These are phyloP conservation scores for Arabidopsis arenosa DNA, from an alignment of 345 rosid species.

Conservation along the genomic window DNA sequence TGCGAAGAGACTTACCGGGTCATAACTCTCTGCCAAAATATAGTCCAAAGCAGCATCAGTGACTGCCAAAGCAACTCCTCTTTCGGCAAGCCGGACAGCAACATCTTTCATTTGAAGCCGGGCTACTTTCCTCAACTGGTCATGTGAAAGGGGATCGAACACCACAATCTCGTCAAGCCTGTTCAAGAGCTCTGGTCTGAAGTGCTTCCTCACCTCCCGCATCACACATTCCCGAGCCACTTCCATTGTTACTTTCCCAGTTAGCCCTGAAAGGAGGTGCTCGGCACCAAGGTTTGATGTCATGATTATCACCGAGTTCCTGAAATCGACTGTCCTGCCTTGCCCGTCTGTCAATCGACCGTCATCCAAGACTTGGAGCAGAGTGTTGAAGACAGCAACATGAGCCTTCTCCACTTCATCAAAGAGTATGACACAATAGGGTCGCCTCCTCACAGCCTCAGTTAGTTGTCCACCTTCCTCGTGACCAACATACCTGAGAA, in stretches of 20 bases:
- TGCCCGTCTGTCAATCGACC: constrained; percentile 92
- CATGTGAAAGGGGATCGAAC: constrained; percentile 91
- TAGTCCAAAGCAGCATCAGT: constrained; percentile 81
- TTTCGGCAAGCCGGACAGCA: constrained; percentile 77
- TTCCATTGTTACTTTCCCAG: constrained; percentile 76
- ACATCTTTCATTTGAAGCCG: constrained; percentile 87
- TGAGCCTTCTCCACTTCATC: constrained; percentile 98
- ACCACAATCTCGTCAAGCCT: constrained; percentile 90
- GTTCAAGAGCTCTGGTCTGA: constrained; percentile 84
- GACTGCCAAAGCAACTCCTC: constrained; percentile 86
- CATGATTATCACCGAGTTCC: constrained; percentile 86
- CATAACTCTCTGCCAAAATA: constrained; percentile 73
- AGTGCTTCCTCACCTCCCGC: constrained; percentile 89
- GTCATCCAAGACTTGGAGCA: constrained; percentile 94
- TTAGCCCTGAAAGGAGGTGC: constrained; percentile 72
- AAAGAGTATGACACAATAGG: constrained; percentile 79
- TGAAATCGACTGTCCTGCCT: constrained; percentile 88
- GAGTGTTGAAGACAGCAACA: constrained; percentile 82
- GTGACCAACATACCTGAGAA: constrained; percentile 81
- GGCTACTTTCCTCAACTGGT: constrained; percentile 81
- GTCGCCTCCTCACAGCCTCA: constrained; percentile 88
- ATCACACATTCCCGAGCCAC: constrained; percentile 80
- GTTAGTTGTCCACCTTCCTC: constrained; percentile 97
- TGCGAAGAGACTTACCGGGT: constrained; percentile 65
- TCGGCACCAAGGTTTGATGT: constrained; percentile 96